These are phyloP conservation scores for Botrytis squamosa DNA, from an alignment of 2,329 filamentous ascomycete genomes.

Conservation along the genomic window DNA sequence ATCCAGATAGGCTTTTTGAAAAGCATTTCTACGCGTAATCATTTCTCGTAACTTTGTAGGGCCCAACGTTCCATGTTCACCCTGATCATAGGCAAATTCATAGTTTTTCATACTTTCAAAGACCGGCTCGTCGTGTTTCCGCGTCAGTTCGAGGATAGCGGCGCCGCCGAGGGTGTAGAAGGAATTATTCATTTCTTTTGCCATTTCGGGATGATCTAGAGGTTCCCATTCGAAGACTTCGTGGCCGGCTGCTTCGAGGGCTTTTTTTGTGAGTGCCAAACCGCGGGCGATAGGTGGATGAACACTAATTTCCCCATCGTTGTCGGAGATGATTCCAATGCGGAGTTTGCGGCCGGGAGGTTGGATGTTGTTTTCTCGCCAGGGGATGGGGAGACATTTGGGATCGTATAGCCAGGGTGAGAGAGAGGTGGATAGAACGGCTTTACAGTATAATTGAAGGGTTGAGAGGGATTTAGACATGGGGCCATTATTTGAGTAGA, in stretches of 20 bases:
- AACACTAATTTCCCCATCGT: slow-evolving; percentile 17
- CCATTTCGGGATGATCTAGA: slow-evolving; percentile 39
- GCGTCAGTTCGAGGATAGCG: slow-evolving; percentile 36
- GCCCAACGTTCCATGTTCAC: slow-evolving; percentile 34
- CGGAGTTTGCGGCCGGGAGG: slow-evolving; percentile 25
- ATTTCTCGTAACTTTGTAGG: slow-evolving; percentile 38
- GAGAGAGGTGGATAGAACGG: slow-evolving; percentile 28
- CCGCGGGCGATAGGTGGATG: slow-evolving; percentile 20
- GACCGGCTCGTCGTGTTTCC: slow-evolving; percentile 35
- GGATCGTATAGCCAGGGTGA: slow-evolving; percentile 39
- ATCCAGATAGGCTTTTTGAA: slow-evolving; percentile 42
- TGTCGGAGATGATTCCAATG: slow-evolving; percentile 25
- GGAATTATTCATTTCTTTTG: slow-evolving; percentile 33
- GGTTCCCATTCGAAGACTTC: slow-evolving; percentile 25
- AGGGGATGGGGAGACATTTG: slow-evolving; percentile 38
- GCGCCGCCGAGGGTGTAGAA: slow-evolving; percentile 40
- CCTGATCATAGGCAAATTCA: slow-evolving; percentile 32
- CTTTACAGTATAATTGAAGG: slow-evolving; percentile 21
- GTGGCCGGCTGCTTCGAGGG: slow-evolving; percentile 15
- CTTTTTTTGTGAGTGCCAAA: slow-evolving; percentile 8
- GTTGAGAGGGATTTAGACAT: slow-evolving; percentile 17
- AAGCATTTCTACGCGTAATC: slow-evolving; percentile 38
- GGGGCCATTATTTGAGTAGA: slow-evolving; percentile 17
- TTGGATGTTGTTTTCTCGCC: slow-evolving; percentile 31
- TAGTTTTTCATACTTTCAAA: slow-evolving; percentile 37